Base-by-base conservation (phyloP, 331 rosid genomes). In the Stylosanthes scabra region DNA sequence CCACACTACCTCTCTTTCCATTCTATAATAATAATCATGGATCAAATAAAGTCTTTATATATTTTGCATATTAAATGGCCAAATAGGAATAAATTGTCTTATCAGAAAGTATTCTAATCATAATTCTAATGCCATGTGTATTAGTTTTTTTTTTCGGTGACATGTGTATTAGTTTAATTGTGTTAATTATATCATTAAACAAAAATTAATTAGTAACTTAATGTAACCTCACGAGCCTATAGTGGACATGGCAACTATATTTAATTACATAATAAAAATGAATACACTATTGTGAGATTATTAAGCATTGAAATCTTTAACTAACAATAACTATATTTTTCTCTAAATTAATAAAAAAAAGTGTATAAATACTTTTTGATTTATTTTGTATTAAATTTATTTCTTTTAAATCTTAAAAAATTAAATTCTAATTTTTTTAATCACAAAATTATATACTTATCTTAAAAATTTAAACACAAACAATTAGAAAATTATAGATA, bases 21-120 rank as follows among this genome's bases (percentile, higher is more conserved):
- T 56, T 55, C 51, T 15, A 11, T 10, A 42, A 56, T 28, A 71
- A 71, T 28, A 71, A 71, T 58, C 46, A 71, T 70, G 44, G 6
- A 56, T 71, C 56, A 5, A 54, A 40, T 20, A 40, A n/a, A 55
- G 27, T 40, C 63, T 40, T 25, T 9, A 57, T 31, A 25, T 27
- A 8, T 42, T 37, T 70, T 27, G 0, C 56, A 42, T 11, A 11
- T 10, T 37, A 55, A 31, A 5, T 31, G 37, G 37, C 25, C 13
- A 28, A 31, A 40, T 1, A 3, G 45, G n/a, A n/a, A n/a, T n/a
- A 2, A 66, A 47, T 51, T 66, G 57, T 7, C 37, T 31, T 51
- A n/a, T 51, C 9, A 2, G n/a, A 47, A 11, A 47, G 13, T 11
- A 47, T 47, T 47, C 15, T 47, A 11, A n/a, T 47, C 54, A 14